phyloP scores from a whole-genome alignment of 768 basidiomycete genomes.

The Russula vinacea region DNA sequence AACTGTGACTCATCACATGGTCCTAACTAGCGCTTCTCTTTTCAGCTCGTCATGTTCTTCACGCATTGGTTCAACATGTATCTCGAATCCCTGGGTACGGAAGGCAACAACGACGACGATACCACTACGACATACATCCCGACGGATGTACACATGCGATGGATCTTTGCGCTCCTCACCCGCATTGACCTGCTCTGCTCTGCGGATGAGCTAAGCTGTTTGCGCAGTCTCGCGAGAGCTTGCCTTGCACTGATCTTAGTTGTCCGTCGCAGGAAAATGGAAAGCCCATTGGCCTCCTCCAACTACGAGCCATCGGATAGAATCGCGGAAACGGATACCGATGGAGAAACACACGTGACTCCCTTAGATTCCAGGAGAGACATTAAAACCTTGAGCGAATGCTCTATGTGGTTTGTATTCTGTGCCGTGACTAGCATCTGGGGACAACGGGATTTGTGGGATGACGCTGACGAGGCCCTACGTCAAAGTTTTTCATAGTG shows the following conservation, averaged over 20 bases:
- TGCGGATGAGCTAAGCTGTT: conserved; percentile 71
- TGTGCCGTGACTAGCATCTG: conserved; percentile 62
- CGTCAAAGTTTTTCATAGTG: background rate
- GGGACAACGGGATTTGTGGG: conserved; percentile 81
- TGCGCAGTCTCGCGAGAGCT: conserved; percentile 73
- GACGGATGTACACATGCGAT: conserved; percentile 60
- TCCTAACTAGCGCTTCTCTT: conserved; percentile 52
- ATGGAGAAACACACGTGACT: conserved; percentile 3
- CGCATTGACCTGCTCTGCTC: conserved; percentile 66
- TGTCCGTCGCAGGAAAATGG: conserved; percentile 11
- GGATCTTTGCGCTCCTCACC: conserved; percentile 75
- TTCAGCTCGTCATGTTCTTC: conserved; percentile 83
- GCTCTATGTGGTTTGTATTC: conserved; percentile 74
- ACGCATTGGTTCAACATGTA: conserved; percentile 73
- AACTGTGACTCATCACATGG: conserved; percentile 29
- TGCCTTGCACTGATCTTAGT: conserved; percentile 43
- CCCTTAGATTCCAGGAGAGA: background rate
- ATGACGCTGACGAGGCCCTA: conserved; percentile 53
- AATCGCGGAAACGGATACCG: conserved; percentile 10
- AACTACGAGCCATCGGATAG: background rate
- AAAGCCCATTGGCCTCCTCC: background rate
- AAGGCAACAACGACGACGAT: conserved; percentile 26
- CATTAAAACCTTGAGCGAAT: conserved; percentile 37
- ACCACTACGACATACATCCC: conserved; percentile 36
- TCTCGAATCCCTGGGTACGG: conserved; percentile 38